Base-by-base conservation (phyloP, 2,329 filamentous ascomycete genomes). In the Penicillium italicum region DNA sequence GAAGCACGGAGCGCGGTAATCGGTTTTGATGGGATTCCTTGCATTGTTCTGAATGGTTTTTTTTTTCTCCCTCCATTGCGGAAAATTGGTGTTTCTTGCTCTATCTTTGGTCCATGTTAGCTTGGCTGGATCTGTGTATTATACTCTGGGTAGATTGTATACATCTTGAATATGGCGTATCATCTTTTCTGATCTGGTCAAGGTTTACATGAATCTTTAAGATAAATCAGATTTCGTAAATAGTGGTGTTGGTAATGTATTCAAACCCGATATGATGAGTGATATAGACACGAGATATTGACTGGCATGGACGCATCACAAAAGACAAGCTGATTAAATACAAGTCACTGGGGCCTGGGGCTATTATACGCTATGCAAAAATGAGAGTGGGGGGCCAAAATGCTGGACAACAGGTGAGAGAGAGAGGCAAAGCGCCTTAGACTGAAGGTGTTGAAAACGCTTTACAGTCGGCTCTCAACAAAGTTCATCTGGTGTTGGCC, bases 401-500 rank as follows among this genome's bases (percentile, higher is more conserved):
- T 41, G 28, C 33, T 30, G 26, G 22, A 46, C 30, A 53, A 18
- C 24, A 34, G 20, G 51, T 9, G 16, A 57, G 36, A 31, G 36
- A 47, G 40, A 45, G 54, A 50, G 40, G 42, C 14, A n/a, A 33
- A 5, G 22, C 26, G 26, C 9, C 28, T 31, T 22, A 9, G 9
- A 45, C 40, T 51, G 18, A 5, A 11, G 26, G 16, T 16, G 16
- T 38, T 31, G 46, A 55, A 18, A 26, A 53, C 45, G n/a, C 33
- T 63, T 79, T 80, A 96, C 74, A 97, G 77, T 64, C 89, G 85
- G 73, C 89, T 92, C 76, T 96, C 90, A 57, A 94, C 79, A 43
- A 85, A 82, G 56, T 85, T 81, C 73, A 85, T 80, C 55, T 84
- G 83, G 65, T 85, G 82, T 68, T 91, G 85, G 57, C 87, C 86